A percentile compares a stretch with the other conserved stretches of the same genome.
Conservation (phyloP, 2,329 filamentous ascomycete genomes). For the Alternaria ventricosa region DNA sequence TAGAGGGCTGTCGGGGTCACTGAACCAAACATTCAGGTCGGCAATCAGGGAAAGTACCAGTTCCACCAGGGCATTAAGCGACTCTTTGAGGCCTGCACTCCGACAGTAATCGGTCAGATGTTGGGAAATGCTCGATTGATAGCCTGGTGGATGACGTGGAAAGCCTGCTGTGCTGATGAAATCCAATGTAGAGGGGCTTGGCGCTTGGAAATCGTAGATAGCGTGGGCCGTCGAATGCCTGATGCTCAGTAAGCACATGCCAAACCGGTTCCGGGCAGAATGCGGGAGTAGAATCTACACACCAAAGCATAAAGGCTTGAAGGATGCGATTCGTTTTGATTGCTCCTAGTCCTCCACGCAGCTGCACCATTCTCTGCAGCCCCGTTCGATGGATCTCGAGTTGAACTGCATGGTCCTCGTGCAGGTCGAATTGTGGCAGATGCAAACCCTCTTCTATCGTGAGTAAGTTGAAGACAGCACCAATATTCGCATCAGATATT, state of each 20-base stretch:
- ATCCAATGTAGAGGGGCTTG: slow-evolving; percentile 40
- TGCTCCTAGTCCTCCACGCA: slow-evolving; percentile 43
- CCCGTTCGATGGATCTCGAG: slow-evolving; percentile 43
- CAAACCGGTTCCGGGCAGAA: slow-evolving; percentile 29
- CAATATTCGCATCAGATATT: slow-evolving; percentile 48
- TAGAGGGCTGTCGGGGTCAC: slow-evolving; percentile 35
- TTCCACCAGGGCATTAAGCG: slow-evolving; percentile 38
- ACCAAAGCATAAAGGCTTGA: slow-evolving; percentile 52
- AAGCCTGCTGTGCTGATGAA: slow-evolving; percentile 35
- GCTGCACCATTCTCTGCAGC: slow-evolving; percentile 43
- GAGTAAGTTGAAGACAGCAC: slow-evolving; percentile 48
- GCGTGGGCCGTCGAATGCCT: slow-evolving; percentile 50
- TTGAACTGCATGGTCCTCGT: slow-evolving; percentile 41
- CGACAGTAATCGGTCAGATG: slow-evolving; percentile 41
- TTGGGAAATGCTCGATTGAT: slow-evolving; percentile 35
- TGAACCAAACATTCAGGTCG: slow-evolving; percentile 45
- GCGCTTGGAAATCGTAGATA: slow-evolving; percentile 43
- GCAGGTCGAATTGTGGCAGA: slow-evolving; percentile 28
- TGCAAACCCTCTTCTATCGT: slow-evolving; percentile 44
- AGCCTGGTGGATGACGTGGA: slow-evolving; percentile 40
- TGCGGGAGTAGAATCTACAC: slow-evolving; percentile 24
- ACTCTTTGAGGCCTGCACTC: slow-evolving; percentile 34
- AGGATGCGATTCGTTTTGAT: slow-evolving; percentile 48
- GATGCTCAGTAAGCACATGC: slow-evolving; percentile 48
- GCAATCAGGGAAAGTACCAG: slow-evolving; percentile 41